Evolutionary conservation across 306 rosid species (phyloP).

Genomic region (Senna tora): DNA sequence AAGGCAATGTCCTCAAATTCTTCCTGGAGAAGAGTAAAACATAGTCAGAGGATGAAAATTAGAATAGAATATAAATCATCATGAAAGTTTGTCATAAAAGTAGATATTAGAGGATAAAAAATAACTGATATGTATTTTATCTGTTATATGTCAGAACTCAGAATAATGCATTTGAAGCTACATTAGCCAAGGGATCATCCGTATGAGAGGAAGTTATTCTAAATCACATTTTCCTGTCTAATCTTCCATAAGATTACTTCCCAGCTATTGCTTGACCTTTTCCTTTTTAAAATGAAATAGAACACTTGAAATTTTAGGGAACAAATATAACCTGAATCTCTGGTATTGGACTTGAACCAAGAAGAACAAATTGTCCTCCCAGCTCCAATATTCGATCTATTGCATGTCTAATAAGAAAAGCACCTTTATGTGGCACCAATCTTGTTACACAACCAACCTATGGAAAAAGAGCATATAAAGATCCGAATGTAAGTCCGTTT

Average conservation of each 20-base stretch:
- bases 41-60: constrained; percentile 35
- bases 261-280: neutral
- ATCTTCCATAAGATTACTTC: neutral
- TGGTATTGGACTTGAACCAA: constrained; percentile 90
- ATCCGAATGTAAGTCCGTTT: too few species aligned
- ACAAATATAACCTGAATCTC: constrained; percentile 73
- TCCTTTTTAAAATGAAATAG: constrained; percentile 29
- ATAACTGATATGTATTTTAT: too few species aligned
- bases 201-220: too few species aligned
- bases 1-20: constrained; percentile 87
- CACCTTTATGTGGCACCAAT: constrained; percentile 96
- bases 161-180: too few species aligned
- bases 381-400: constrained; percentile 73
- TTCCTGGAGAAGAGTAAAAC: constrained; percentile 50
- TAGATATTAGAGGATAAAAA: constrained; percentile 3
- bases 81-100: neutral
- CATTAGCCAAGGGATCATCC: too few species aligned
- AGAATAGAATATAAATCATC: too few species aligned
- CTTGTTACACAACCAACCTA: constrained; percentile 94
- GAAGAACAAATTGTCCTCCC: constrained; percentile 93
- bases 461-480: constrained; percentile 32
- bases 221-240: neutral
- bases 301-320: constrained; percentile 32
- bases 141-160: too few species aligned
- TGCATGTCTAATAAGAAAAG: constrained; percentile 89